phyloP scores from a whole-genome alignment of 305 asterid genomes.

The Caryopteris hybrid region DNA sequence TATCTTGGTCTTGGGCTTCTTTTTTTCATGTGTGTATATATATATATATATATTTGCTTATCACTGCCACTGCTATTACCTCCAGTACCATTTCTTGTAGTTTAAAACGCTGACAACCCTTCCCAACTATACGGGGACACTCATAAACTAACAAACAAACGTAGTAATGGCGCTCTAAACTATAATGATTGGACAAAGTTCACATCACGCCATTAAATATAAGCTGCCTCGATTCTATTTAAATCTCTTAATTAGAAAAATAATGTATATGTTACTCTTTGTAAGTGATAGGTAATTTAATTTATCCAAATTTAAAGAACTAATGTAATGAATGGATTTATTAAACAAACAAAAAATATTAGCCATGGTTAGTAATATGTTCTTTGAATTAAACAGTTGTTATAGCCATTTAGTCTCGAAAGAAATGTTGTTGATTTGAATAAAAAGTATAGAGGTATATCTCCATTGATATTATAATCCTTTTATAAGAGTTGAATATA shows the following conservation, averaged over 20 bases:
- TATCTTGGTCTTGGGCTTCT: neutral
- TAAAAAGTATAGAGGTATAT: neutral
- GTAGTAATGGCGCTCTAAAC: neutral
- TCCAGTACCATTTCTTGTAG: neutral
- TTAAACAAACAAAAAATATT: too few species aligned
- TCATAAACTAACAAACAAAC: neutral
- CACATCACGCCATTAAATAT: neutral
- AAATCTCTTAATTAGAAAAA: too few species aligned
- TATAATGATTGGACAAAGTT: neutral
- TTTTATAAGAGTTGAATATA: too few species aligned
- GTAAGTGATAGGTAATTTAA: neutral
- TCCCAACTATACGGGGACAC: neutral
- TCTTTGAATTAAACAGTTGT: too few species aligned
- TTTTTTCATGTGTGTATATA: too few species aligned
- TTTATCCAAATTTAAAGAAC: neutral
- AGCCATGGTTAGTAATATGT: neutral
- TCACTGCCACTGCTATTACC: neutral
- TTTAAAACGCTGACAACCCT: neutral
- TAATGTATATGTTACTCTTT: too few species aligned
- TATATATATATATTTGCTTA: neutral
- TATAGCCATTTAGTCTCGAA: too few species aligned
- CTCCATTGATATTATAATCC: neutral
- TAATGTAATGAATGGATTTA: neutral
- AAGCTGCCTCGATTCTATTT: too few species aligned
- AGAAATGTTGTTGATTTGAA: too few species aligned